A percentile compares a stretch with the other conserved stretches of the same genome.
phyloP scores from a whole-genome alignment of 345 rosid species.

The Arabis hirsuta region DNA sequence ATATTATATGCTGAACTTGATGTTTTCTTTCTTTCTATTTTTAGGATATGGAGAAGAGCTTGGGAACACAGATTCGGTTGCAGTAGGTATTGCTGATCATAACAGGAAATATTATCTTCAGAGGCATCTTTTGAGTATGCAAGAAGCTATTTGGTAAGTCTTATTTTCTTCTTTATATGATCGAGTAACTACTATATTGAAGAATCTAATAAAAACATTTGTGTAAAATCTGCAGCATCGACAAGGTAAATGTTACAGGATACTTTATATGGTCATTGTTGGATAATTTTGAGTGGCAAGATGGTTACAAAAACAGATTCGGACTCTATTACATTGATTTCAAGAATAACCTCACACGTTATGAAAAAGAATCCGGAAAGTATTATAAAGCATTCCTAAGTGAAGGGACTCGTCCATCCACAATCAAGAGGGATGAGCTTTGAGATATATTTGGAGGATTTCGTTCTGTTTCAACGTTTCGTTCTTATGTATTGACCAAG shows the following conservation, averaged over 20 bases:
- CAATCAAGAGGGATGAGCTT: constrained; percentile 28
- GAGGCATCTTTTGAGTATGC: constrained; percentile 36
- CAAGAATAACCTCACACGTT: constrained; percentile 42
- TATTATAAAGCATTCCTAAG: constrained; percentile 16
- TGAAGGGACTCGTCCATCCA: constrained; percentile 18
- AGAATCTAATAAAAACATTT: too few relatives aligned
- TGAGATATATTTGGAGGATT: neutral
- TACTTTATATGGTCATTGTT: constrained; percentile 56
- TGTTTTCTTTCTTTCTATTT: neutral
- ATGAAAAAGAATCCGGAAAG: constrained; percentile 45
- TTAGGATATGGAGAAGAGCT: constrained; percentile 36
- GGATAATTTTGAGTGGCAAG: constrained; percentile 53
- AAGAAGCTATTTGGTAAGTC: constrained; percentile 36
- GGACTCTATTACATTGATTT: constrained; percentile 48
- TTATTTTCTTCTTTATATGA: too few relatives aligned
- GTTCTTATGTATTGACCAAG: constrained; percentile 4
- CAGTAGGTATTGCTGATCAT: constrained; percentile 12
- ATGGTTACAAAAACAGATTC: constrained; percentile 46
- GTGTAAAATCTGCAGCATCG: constrained; percentile 22
- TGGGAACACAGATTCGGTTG: constrained; percentile 14
- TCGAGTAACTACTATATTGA: too few relatives aligned
- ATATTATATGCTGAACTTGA: too few relatives aligned
- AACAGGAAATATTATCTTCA: constrained; percentile 35
- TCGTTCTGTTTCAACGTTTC: neutral
- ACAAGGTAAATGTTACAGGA: constrained; percentile 47